Evolutionary conservation across 495 filamentous ascomycete genomes (phyloP).

Genomic region (Podospora didyma): DNA sequence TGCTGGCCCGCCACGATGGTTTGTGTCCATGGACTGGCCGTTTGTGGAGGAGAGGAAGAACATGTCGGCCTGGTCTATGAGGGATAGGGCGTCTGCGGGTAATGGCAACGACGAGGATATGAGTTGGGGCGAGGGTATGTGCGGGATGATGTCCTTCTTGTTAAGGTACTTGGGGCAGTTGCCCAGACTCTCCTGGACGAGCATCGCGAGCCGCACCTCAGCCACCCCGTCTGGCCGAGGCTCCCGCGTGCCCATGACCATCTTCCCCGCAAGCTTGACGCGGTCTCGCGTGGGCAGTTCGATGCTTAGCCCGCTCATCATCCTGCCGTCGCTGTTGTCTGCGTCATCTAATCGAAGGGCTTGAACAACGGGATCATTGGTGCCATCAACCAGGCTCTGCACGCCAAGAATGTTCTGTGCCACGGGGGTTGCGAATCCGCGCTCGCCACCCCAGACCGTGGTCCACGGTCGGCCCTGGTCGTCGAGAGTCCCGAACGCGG

Average conservation of each 20-base stretch:
- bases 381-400: constrained; percentile 51
- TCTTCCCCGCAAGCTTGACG: constrained; percentile 44
- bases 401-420: constrained; percentile 56
- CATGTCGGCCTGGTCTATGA: constrained; percentile 64
- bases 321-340: constrained; percentile 12
- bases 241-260: constrained; percentile 53
- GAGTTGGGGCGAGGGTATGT: constrained; percentile 48
- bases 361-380: constrained; percentile 61
- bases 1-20: constrained; percentile 69
- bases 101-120: constrained; percentile 27
- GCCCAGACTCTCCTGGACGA: constrained; percentile 65
- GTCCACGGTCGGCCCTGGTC: constrained; percentile 63
- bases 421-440: constrained; percentile 58
- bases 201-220: constrained; percentile 61
- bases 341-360: constrained; percentile 40
- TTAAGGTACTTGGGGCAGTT: constrained; percentile 88
- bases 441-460: constrained; percentile 67
- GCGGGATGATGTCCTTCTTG: constrained; percentile 57
- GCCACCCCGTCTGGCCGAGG: constrained; percentile 21
- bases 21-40: constrained; percentile 76
- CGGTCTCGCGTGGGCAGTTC: constrained; percentile 62
- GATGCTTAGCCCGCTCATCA: constrained; percentile 61
- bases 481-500: constrained; percentile 70
- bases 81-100: constrained; percentile 46
- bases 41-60: constrained; percentile 71